phyloP scores from a whole-genome alignment of 352 stramenopile genomes.

The Pythium utonaiense region DNA sequence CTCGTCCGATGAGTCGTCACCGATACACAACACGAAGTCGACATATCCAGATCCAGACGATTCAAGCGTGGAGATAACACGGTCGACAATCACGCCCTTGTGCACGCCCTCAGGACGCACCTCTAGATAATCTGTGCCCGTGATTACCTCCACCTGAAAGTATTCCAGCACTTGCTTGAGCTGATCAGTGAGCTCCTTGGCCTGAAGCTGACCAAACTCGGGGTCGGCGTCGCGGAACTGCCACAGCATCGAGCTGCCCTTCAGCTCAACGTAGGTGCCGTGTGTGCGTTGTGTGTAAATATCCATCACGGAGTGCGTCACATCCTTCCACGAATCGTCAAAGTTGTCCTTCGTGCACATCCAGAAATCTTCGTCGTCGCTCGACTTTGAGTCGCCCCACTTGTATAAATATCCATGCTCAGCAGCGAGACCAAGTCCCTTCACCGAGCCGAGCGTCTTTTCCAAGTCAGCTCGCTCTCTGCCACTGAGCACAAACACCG shows the following conservation, averaged over 20 bases:
- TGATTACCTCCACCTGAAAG: slow-evolving; percentile 95
- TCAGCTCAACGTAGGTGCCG: slow-evolving; percentile 99
- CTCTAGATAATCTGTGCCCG: slow-evolving; percentile 85
- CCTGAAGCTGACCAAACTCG: slow-evolving; percentile 98
- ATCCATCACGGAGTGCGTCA: slow-evolving; percentile 98
- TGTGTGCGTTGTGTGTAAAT: slow-evolving; percentile 98
- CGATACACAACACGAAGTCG: slow-evolving; percentile 97
- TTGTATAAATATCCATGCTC: slow-evolving; percentile 99
- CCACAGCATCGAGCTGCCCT: slow-evolving; percentile 98
- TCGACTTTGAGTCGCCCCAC: slow-evolving; percentile 63
- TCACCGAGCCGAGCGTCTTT: slow-evolving; percentile 91
- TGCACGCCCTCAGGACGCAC: slow-evolving; percentile 97
- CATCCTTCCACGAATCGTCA: slow-evolving; percentile 96
- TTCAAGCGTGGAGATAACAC: slow-evolving; percentile 92
- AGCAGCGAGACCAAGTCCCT: slow-evolving; percentile 93
- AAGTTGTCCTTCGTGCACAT: slow-evolving; percentile 88
- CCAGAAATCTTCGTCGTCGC: slow-evolving; percentile 49
- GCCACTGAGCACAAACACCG: slow-evolving; percentile 98
- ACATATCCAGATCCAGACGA: slow-evolving; percentile 68
- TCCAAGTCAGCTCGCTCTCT: slow-evolving; percentile 94
- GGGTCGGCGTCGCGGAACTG: slow-evolving; percentile 99
- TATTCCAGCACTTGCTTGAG: slow-evolving; percentile 93
- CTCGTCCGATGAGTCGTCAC: slow-evolving; percentile 98
- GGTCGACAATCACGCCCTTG: slow-evolving; percentile 97
- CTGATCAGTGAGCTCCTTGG: slow-evolving; percentile 98